These are phyloP conservation scores for Rhodosporidiobolus odoratus DNA, from an alignment of 768 basidiomycete genomes.

Conservation along the genomic window DNA sequence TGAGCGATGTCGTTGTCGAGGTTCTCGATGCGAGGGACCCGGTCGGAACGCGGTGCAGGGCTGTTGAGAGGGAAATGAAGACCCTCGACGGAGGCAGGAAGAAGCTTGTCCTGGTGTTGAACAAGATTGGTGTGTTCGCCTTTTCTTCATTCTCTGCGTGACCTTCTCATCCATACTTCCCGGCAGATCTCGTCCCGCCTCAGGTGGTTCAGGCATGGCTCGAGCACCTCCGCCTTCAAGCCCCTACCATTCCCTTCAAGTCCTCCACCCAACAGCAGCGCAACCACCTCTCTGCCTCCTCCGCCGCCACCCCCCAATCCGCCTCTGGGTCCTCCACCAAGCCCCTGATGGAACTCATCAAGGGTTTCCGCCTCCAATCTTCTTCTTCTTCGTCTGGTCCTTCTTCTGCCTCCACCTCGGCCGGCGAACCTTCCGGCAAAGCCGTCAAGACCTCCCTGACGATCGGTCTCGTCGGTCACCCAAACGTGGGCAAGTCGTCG, in stretches of 20 bases:
- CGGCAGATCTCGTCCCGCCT: slow-evolving; percentile 76
- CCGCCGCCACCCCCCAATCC: slow-evolving; percentile 48
- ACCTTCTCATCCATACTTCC: background rate
- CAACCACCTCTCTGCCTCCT: slow-evolving; percentile 64
- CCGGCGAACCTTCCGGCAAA: slow-evolving; percentile 14
- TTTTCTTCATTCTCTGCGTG: background rate
- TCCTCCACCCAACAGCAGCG: slow-evolving; percentile 72
- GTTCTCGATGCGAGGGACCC: slow-evolving; percentile 88
- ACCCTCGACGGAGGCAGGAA: slow-evolving; percentile 81
- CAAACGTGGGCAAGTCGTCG: slow-evolving; percentile 94
- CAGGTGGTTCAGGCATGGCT: slow-evolving; percentile 86
- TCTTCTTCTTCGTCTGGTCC: background rate
- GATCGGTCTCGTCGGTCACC: slow-evolving; percentile 89
- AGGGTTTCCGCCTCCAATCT: slow-evolving; percentile 35
- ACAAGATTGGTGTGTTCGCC: slow-evolving; percentile 74
- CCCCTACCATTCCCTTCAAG: slow-evolving; percentile 88
- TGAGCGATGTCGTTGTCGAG: slow-evolving; percentile 80
- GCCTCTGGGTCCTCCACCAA: slow-evolving; percentile 42
- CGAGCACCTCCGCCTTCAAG: slow-evolving; percentile 80
- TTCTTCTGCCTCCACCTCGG: background rate
- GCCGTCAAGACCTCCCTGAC: slow-evolving; percentile 51
- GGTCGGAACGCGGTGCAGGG: slow-evolving; percentile 79
- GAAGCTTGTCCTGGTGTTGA: slow-evolving; percentile 86
- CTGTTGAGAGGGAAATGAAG: slow-evolving; percentile 76
- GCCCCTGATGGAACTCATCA: slow-evolving; percentile 42